phyloP scores from a whole-genome alignment of 345 rosid species.

The Populus davidiana region DNA sequence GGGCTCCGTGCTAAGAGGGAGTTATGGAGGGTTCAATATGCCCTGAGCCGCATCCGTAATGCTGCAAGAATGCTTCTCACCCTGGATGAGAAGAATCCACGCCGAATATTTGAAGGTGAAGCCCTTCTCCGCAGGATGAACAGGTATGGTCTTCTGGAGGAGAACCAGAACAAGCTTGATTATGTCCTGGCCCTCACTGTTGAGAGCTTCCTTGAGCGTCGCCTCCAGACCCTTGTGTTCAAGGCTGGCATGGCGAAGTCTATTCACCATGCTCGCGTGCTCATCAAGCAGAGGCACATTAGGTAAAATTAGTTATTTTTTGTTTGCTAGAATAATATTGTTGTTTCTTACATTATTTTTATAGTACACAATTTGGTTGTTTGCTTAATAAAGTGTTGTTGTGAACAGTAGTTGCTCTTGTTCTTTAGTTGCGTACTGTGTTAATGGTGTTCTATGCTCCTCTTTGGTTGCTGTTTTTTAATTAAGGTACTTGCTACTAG shows the following conservation, averaged over 20 bases:
- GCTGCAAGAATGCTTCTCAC: conserved; percentile 26
- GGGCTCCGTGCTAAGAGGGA: conserved; percentile 23
- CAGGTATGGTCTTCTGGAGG: conserved; percentile 21
- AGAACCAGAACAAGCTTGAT: conserved; percentile 28
- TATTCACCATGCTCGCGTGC: conserved; percentile 25
- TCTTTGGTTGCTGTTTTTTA: not conserved
- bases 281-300: conserved; percentile 26
- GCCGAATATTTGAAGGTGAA: conserved; percentile 25
- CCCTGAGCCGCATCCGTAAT: conserved; percentile 22
- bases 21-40: conserved; percentile 28
- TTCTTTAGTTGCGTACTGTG: not conserved
- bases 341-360: not conserved
- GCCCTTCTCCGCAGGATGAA: conserved; percentile 28
- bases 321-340: not conserved
- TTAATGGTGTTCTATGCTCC: not conserved
- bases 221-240: conserved; percentile 25
- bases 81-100: conserved; percentile 25
- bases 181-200: conserved; percentile 27
- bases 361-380: not conserved
- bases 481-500: too few relatives aligned
- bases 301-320: conserved; percentile 1
- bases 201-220: conserved; percentile 27
- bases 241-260: conserved; percentile 26
- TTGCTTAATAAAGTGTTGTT: not conserved
- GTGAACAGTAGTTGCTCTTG: not conserved